Conservation (phyloP, 305 asterid genomes). For the Vinca major region DNA sequence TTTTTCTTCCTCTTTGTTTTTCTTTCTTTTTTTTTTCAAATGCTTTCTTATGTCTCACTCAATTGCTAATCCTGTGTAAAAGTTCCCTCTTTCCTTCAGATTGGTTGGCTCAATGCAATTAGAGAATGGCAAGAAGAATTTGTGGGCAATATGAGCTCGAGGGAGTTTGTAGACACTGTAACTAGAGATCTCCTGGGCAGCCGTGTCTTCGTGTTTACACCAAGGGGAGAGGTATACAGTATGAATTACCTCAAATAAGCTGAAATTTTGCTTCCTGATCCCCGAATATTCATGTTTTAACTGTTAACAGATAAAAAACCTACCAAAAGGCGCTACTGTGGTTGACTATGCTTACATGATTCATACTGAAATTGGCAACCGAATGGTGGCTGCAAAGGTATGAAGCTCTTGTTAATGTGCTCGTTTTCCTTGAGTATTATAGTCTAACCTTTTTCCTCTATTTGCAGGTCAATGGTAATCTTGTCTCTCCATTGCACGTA, state of each 20-base stretch:
- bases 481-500: slow-evolving; percentile 66
- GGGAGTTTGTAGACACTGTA: slow-evolving; percentile 87
- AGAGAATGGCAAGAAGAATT: slow-evolving; percentile 99
- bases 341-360: slow-evolving; percentile 87
- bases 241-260: not conserved
- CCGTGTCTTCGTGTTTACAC: slow-evolving; percentile 89
- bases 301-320: slow-evolving; percentile 62
- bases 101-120: slow-evolving; percentile 94
- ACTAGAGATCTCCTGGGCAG: slow-evolving; percentile 90
- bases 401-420: slow-evolving; percentile 12
- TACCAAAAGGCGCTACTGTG: slow-evolving; percentile 79
- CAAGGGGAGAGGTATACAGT: slow-evolving; percentile 72
- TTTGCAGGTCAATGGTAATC: slow-evolving; percentile 90
- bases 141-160: slow-evolving; percentile 90
- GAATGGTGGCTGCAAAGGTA: slow-evolving; percentile 95
- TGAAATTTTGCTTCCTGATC: slow-evolving; percentile 7
- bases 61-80: slow-evolving; percentile 16
- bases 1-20: not conserved
- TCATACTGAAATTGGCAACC: slow-evolving; percentile 85
- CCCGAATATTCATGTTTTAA: not conserved
- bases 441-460: slow-evolving; percentile 20
- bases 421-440: slow-evolving; percentile 14
- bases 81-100: slow-evolving; percentile 36
- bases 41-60: slow-evolving; percentile 10
- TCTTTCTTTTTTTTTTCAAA: too few relatives aligned